Percentiles rank a stretch among this genome's conserved stretches.
These are phyloP conservation scores for Phialemonium atrogriseum DNA, from an alignment of 2,329 filamentous ascomycete genomes.

Conservation along the genomic window DNA sequence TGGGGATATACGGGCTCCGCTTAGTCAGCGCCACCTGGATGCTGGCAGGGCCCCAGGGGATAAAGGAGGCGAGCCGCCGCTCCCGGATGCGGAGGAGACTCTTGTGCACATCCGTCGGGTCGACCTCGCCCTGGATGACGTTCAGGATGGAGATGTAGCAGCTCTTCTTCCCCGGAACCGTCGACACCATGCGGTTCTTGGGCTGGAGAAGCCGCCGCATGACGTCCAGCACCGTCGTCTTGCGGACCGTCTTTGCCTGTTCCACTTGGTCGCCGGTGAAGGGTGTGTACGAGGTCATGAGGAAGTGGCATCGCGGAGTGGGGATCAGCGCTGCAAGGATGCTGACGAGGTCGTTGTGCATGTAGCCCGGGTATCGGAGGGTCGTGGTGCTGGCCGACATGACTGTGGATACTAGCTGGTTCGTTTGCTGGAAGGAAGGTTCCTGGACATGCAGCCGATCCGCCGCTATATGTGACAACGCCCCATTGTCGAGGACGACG, in stretches of 20 bases:
- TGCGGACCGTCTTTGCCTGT: constrained; percentile 93
- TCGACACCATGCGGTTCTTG: constrained; percentile 99
- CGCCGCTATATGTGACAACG: constrained; percentile 85
- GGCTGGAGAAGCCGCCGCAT: constrained; percentile 94
- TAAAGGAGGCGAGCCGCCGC: constrained; percentile 87
- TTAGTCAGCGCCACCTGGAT: constrained; percentile 97
- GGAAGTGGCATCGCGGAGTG: constrained; percentile 92
- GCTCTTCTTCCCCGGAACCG: constrained; percentile 88
- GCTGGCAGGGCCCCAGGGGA: constrained; percentile 95
- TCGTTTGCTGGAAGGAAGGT: constrained; percentile 94
- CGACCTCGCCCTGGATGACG: constrained; percentile 97
- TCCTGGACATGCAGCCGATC: constrained; percentile 92
- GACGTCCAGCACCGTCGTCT: constrained; percentile 95
- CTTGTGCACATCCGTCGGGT: constrained; percentile 97
- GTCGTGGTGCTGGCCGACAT: constrained; percentile 98
- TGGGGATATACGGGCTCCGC: constrained; percentile 90
- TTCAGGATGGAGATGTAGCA: constrained; percentile 99
- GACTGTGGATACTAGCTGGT: constrained; percentile 93
- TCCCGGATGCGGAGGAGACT: constrained; percentile 93
- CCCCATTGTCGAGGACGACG: constrained; percentile 93
- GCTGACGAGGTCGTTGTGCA: constrained; percentile 98
- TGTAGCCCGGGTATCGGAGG: constrained; percentile 93
- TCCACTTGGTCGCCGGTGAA: constrained; percentile 96
- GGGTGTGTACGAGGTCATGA: constrained; percentile 97
- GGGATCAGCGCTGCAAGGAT: constrained; percentile 94